Evolutionary conservation across 73 alveolate genomes (phyloP), one percentile per base, ranked within the genome.

Genomic region (Stentor roeselii): DNA sequence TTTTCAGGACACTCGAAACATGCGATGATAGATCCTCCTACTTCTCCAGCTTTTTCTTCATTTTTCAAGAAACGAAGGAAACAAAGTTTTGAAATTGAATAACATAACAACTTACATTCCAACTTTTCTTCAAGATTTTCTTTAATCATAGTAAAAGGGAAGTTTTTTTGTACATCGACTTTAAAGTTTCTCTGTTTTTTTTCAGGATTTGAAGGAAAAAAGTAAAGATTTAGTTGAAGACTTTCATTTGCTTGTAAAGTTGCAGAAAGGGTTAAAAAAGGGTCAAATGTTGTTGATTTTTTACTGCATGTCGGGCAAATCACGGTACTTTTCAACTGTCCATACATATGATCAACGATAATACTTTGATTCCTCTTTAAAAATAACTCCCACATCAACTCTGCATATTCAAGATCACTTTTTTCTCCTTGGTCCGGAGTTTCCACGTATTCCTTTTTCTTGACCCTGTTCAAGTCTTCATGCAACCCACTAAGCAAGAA

Each of bases 401-500:
- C 86, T 3, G 98, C 98, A n/a, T 92, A 93, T 42, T 90, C 93
- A 34, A 78, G 89, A 88, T 95, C 99, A 2, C 97, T 90, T 59
- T 93, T 84, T 0, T 88, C 84, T 50, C 84, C 83, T 30, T 87
- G 92, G 83, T 87, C 97, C 85, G 85, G 61, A 82, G 67, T 85
- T 60, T 91, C 98, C 6, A 86, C 96, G 91, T 89, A 92, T 67
- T 93, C 99, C 93, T 93, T 93, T 82, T 88, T 82, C 84, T 86
- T 86, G 42, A 93, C 96, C 90, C 95, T 83, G 84, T 94, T 96
- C 34, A 96, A 88, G 83, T 97, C 99, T 88, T 98, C 99, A 85
- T 98, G 99, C 31, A 98, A 86, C 85, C 95, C 95, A 91, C 96
- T 99, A 39, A 98, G 93, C 86, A 98, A 89, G 87, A 90, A 97